Base-by-base conservation (phyloP, 208 protist genomes). In the Acanthamoeba castellanii region DNA sequence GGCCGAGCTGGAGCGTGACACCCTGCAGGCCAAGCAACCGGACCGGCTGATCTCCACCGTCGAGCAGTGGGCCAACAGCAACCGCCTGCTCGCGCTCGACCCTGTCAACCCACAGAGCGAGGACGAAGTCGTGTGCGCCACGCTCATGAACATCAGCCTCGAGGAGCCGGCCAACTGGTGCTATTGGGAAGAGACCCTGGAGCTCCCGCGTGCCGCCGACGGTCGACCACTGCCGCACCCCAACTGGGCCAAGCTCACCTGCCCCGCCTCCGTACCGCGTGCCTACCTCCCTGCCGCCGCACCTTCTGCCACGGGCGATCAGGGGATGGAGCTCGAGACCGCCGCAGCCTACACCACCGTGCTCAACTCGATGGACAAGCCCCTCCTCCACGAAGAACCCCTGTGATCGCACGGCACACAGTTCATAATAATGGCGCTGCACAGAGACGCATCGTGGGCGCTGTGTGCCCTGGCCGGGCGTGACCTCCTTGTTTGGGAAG, bases 131-230 rank as follows among this genome's bases (percentile, higher is more conserved):
- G 89, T 94, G 37, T 94, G 45, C 47, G 89, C 89, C 37, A 30
- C 37, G 27, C 66, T 94, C 22, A 94, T 94, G 89, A 94, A 94
- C 89, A 94, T 94, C 37, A 94, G 89, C 50, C 70, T 94, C 30
- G 89, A 94, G 30, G 89, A 94, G 92, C 68, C 61, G 27, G 45
- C 89, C 61, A 94, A 94, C 89, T 94, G 89, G 89, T 30, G 32
- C 42, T 94, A 94, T 34, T 94, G 89, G 89, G 70, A 92, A 52
- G 57, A 64, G 27, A 72, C 85, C 8, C 61, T 92, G 57, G 59
- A 92, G 57, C 42, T 92, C 5, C 76, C 76, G 1, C 76, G 76
- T 11, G 25, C 45, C 25, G 70, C 70, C 37, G 45, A 85, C 30
- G 52, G 59, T 0, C 85, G 59, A 37, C 52, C 52, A 6, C 16